Base-by-base conservation (phyloP, 2,329 filamentous ascomycete genomes). In the Paraphaeosphaeria sporulosa region DNA sequence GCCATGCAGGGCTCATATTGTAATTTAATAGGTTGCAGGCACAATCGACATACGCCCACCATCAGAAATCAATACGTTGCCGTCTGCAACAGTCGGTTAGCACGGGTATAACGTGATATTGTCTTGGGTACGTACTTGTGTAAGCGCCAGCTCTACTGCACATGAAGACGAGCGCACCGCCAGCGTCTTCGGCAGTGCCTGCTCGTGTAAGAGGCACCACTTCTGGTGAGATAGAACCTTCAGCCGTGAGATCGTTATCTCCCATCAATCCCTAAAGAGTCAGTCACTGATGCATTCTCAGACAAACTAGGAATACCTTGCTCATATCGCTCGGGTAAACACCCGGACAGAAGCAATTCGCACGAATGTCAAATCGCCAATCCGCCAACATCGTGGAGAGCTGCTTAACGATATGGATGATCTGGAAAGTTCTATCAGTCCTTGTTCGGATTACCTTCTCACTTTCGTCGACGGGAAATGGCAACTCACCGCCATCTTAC, bases 381-480 rank as follows among this genome's bases (percentile, higher is more conserved):
- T 59, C 55, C 10, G 55, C 64, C 21, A 66, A 10, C 54, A 60
- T 61, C 15, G 64, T 66, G 2, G 62, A 23, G 23, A 66, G 34
- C 52, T 64, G 62, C 53, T 66, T 66, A 12, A 61, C 50, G 9
- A 66, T 55, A 60, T 64, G 62, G 32, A 54, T 58, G 10, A 55
- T 49, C 12, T 27, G 42, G 27, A 7, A 19, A n/a, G n/a, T 6
- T 6, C 40, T 9, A 12, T 43, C n/a, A 43, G 17, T 4, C 36
- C 36, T 12, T 8, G 21, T 38, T 52, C 15, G 36, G 15, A 17
- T 40, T 6, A 6, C 17, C 36, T 15, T 17, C 40, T 19, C n/a
- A n/a, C n/a, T n/a, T n/a, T n/a, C n/a, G n/a, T 5, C 17, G 3
- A 43, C n/a, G n/a, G n/a, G n/a, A 8, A 42, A 19, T 12, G 3